A percentile compares a stretch with the other conserved stretches of the same genome.
These are phyloP conservation scores for Leccinum incarnatum DNA, from an alignment of 768 basidiomycete species.

Conservation along the genomic window DNA sequence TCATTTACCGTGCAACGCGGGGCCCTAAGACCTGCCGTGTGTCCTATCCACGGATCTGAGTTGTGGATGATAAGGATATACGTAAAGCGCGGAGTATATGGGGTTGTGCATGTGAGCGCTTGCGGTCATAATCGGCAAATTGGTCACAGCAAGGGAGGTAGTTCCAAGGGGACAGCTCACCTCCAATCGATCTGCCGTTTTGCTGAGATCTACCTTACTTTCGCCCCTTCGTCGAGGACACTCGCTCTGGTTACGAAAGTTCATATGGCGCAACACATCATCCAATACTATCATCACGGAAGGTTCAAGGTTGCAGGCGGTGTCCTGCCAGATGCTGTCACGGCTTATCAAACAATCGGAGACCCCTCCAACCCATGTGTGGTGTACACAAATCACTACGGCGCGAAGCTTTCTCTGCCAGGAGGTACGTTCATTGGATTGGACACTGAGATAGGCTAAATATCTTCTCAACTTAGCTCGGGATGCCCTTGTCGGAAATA, in stretches of 20 bases:
- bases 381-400: conserved; percentile 57
- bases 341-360: conserved; percentile 57
- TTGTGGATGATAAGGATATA: neutral
- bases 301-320: conserved; percentile 52
- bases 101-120: neutral
- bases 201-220: neutral
- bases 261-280: conserved; percentile 22
- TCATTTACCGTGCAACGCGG: neutral
- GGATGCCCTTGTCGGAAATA: conserved; percentile 46
- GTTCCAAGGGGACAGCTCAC: neutral
- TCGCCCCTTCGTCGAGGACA: neutral
- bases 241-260: neutral
- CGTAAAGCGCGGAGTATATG: neutral
- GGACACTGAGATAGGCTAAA: conserved; percentile 32
- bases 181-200: neutral
- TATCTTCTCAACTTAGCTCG: conserved; percentile 35
- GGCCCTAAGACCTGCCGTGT: neutral
- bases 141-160: neutral
- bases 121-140: neutral
- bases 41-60: neutral
- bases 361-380: conserved; percentile 47
- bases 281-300: conserved; percentile 52
- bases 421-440: conserved; percentile 38
- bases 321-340: conserved; percentile 52
- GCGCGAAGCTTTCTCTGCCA: conserved; percentile 39